Evolutionary conservation across 192 early-diverging fungal genomes (phyloP), one percentile per base, ranked within the genome.

Genomic region (Coemansia sp.): DNA sequence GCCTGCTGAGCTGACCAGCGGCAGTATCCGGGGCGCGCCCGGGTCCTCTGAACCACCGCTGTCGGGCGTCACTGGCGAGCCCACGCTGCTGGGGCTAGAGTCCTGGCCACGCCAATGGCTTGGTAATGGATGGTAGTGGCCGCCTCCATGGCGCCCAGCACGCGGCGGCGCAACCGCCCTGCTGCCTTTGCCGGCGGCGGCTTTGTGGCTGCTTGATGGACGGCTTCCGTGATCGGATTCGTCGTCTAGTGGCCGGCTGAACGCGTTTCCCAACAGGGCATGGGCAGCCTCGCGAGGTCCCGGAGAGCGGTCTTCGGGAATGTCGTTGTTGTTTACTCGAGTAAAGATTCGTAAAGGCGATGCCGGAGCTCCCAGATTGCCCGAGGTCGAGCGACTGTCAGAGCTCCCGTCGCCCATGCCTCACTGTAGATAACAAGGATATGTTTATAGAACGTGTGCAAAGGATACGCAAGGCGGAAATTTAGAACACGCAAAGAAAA

Each of bases 81-180:
- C 68, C 37, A 66, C 17, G 34, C 68, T 65, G 64, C 75, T 71
- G 17, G 75, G 69, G 26, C 63, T 60, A 10, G 68, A 66, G 43
- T 67, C 75, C n/a, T 58, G 56, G 36, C 64, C 75, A 46, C 75
- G 75, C 75, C 75, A 78, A 40, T 78, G 66, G 45, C 68, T 78
- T 42, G 75, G 75, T 41, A 77, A 64, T 32, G 74, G 60, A 30
- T 77, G 67, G 57, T 77, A 77, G 21, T 61, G 62, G 0, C 28
- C 32, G 23, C 51, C 62, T 0, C 57, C 67, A 11, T 62, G 62
- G 16, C 73, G 66, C 8, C 67, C 65, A 17, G 40, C 48, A 21
- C 73, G 67, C 1, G 56, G 63, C 11, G 34, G 43, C 53, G 55
- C 51, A 11, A 46, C 52, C 1, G 26, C 21, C 34, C 34, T 55